These are phyloP conservation scores for Fusarium nisikadoi DNA, from an alignment of 2,329 filamentous ascomycete genomes.

Conservation along the genomic window DNA sequence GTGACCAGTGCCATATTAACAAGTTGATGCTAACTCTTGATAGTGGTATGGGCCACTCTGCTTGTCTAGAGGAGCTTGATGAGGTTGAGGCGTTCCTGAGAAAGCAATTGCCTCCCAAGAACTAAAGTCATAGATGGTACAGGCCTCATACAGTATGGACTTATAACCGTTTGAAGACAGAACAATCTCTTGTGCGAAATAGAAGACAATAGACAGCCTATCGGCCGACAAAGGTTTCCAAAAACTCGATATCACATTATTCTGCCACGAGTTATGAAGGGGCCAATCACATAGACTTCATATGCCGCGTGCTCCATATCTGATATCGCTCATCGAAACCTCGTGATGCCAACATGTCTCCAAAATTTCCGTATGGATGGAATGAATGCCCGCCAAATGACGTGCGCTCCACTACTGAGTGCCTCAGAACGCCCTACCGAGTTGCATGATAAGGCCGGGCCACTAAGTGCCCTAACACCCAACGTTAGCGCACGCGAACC, in stretches of 20 bases:
- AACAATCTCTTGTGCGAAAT: background rate
- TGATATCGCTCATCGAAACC: slow-evolving; percentile 4
- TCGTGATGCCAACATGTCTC: slow-evolving; percentile 25
- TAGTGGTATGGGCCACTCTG: slow-evolving; percentile 79
- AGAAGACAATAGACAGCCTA: slow-evolving; percentile 1
- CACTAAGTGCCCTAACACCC: slow-evolving; percentile 37
- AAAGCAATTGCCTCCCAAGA: slow-evolving; percentile 54
- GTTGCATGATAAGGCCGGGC: slow-evolving; percentile 24
- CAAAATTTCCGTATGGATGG: slow-evolving; percentile 10
- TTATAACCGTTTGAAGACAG: background rate
- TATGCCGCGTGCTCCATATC: slow-evolving; percentile 18
- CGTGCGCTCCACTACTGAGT: slow-evolving; percentile 32
- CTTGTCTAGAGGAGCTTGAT: slow-evolving; percentile 81
- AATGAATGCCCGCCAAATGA: slow-evolving; percentile 30
- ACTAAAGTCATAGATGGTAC: slow-evolving; percentile 5
- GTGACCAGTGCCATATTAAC: slow-evolving; percentile 42
- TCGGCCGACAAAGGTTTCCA: background rate
- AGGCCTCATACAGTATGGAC: background rate
- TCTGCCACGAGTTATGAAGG: background rate
- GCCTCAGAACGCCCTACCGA: slow-evolving; percentile 8
- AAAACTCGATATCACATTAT: slow-evolving; percentile 7
- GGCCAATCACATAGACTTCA: slow-evolving; percentile 13
- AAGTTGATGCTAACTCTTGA: slow-evolving; percentile 10
- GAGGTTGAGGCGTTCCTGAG: slow-evolving; percentile 74
- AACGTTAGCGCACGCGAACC: slow-evolving; percentile 20